phyloP scores from a whole-genome alignment of 192 early-diverging fungal genomes.

The Dissophora ornata region DNA sequence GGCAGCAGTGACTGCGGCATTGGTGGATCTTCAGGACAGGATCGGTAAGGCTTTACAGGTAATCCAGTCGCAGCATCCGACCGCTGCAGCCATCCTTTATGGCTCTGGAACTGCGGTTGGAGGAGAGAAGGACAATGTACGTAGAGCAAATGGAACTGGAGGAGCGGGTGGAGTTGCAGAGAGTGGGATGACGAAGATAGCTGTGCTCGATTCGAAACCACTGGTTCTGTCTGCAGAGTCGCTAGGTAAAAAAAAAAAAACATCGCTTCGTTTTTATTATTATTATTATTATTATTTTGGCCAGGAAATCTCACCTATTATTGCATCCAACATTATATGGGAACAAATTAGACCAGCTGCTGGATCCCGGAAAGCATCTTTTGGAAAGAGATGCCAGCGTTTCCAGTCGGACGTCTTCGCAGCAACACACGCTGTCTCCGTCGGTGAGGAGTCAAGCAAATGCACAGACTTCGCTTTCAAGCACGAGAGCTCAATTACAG shows the following conservation, averaged over 20 bases:
- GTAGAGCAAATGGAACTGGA: background rate
- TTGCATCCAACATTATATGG: background rate
- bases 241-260: constrained; percentile 42
- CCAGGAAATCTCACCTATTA: background rate
- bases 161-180: too few species aligned
- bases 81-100: background rate
- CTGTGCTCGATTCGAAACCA: constrained; percentile 16
- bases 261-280: background rate
- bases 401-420: constrained; percentile 37
- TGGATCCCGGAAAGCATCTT: constrained; percentile 18
- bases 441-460: constrained; percentile 5
- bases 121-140: too few species aligned
- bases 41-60: constrained; percentile 27
- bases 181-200: too few species aligned
- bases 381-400: constrained; percentile 12
- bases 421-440: constrained; percentile 5
- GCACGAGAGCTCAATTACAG: constrained; percentile 12
- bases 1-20: constrained; percentile 24
- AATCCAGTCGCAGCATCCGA: constrained; percentile 34
- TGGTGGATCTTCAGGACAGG: constrained; percentile 33
- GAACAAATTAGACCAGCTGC: constrained; percentile 29
- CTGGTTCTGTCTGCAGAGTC: constrained; percentile 38
- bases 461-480: constrained; percentile 9
- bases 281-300: background rate
- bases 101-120: background rate